Base-by-base conservation (phyloP, 2,329 filamentous ascomycete genomes). In the Aotearoamyces nothofagi region DNA sequence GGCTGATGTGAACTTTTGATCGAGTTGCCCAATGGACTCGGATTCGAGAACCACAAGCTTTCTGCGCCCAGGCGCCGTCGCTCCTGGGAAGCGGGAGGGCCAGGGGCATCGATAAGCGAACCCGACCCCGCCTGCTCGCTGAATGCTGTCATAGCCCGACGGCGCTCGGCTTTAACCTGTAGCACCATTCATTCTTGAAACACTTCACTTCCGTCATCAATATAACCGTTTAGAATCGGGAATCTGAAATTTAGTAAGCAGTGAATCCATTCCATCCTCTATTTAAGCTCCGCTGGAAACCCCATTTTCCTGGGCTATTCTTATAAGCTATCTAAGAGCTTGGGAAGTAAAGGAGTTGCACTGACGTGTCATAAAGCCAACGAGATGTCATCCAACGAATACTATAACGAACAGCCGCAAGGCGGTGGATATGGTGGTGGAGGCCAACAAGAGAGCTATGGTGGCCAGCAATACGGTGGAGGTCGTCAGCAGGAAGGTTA, bases 401-500 rank as follows among this genome's bases (percentile, higher is more conserved):
- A 20, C n/a, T 20, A 20, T n/a, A 20, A n/a, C 19, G n/a, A 20
- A 7, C 19, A 20, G n/a, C n/a, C n/a, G 19, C 19, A 20, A n/a
- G 19, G n/a, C 19, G 19, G 8, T 20, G 19, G 19, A 7, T 20
- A 20, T n/a, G 19, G 19, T 7, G 19, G n/a, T 20, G 19, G 19
- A 20, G 8, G 19, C 19, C 19, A n/a, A 8, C 19, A 20, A 7
- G 19, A n/a, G n/a, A n/a, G n/a, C 19, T n/a, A 20, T n/a, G 19
- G 19, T 8, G 8, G 19, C 19, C 8, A 20, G n/a, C n/a, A n/a
- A n/a, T n/a, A n/a, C n/a, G n/a, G n/a, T n/a, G n/a, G n/a, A n/a
- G n/a, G n/a, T n/a, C 19, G 19, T n/a, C 19, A 20, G n/a, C 19
- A 27, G 24, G 10, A 31, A 37, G n/a, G 36, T 39, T 13, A 33